Evolutionary conservation across 176 grass and related monocot species (phyloP).

Genomic region (Lolium rigidum): DNA sequence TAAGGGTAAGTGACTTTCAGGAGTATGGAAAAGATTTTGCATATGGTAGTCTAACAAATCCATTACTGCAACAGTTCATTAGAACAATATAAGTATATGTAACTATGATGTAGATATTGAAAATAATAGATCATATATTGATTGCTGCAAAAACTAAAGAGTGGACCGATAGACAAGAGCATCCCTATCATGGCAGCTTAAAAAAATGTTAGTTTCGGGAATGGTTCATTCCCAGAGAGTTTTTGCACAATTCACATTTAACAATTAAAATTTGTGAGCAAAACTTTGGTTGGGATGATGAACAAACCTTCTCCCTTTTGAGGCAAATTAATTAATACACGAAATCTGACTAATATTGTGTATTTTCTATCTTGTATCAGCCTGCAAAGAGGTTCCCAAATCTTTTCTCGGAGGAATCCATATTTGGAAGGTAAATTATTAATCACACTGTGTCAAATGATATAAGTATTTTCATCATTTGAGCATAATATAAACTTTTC

Average conservation of each 20-base stretch:
- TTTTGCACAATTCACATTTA: neutral
- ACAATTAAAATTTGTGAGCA: neutral
- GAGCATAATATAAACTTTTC: neutral
- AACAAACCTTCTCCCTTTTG: neutral
- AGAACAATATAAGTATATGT: neutral
- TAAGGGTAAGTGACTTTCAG: neutral
- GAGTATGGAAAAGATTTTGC: neutral
- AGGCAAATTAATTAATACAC: neutral
- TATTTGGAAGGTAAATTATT: constrained; percentile 67
- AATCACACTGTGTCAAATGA: neutral
- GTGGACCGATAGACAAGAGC: neutral
- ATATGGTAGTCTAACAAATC: neutral
- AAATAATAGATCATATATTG: neutral
- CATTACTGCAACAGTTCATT: neutral
- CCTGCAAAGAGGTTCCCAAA: constrained; percentile 63
- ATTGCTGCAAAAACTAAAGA: neutral
- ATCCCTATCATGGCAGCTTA: neutral
- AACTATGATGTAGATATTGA: neutral
- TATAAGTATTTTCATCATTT: neutral
- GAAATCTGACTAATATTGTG: constrained; percentile 34
- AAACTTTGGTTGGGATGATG: neutral
- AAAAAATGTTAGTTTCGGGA: neutral
- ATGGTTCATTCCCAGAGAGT: neutral
- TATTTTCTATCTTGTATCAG: constrained; percentile 44
- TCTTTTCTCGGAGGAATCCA: constrained; percentile 59